These are phyloP conservation scores for Penicillium subrubescens DNA, from an alignment of 495 filamentous ascomycete genomes.

Conservation along the genomic window DNA sequence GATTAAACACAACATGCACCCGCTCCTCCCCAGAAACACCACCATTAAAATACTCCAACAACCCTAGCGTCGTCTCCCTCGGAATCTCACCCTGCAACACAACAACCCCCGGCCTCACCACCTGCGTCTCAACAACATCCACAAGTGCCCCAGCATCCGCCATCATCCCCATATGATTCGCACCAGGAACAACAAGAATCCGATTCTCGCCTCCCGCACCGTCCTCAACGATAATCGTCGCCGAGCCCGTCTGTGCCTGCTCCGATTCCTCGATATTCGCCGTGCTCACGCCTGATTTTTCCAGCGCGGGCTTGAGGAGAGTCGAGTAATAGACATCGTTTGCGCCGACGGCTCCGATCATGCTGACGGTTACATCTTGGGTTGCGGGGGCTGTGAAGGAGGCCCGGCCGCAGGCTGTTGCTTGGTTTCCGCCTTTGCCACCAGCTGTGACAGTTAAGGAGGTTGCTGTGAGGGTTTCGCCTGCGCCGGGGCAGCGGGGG, in stretches of 20 bases:
- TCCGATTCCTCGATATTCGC: slow-evolving; percentile 17
- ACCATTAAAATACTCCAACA: slow-evolving; percentile 55
- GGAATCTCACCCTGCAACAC: slow-evolving; percentile 84
- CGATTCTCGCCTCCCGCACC: slow-evolving; percentile 63
- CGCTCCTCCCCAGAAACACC: background rate
- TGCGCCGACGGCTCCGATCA: slow-evolving; percentile 32
- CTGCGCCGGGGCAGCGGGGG: slow-evolving; percentile 24
- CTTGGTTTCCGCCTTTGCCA: slow-evolving; percentile 36
- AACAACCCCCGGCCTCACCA: slow-evolving; percentile 52
- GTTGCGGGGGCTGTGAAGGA: slow-evolving; percentile 18
- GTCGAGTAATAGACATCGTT: slow-evolving; percentile 25
- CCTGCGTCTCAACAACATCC: slow-evolving; percentile 1
- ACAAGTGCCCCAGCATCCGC: slow-evolving; percentile 15
- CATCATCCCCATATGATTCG: slow-evolving; percentile 57
- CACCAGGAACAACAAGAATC: slow-evolving; percentile 72
- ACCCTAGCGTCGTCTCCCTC: slow-evolving; percentile 61
- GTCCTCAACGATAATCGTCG: slow-evolving; percentile 34
- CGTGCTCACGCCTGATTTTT: slow-evolving; percentile 26
- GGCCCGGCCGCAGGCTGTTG: slow-evolving; percentile 28
- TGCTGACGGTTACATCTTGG: slow-evolving; percentile 28
- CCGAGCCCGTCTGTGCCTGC: slow-evolving; percentile 25
- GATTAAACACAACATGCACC: slow-evolving; percentile 53
- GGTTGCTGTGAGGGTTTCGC: slow-evolving; percentile 33
- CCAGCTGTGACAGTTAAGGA: slow-evolving; percentile 27
- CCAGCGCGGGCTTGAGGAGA: slow-evolving; percentile 22